phyloP scores from a whole-genome alignment of 176 grass and related monocot genomes.

The Carex myosuroides region DNA sequence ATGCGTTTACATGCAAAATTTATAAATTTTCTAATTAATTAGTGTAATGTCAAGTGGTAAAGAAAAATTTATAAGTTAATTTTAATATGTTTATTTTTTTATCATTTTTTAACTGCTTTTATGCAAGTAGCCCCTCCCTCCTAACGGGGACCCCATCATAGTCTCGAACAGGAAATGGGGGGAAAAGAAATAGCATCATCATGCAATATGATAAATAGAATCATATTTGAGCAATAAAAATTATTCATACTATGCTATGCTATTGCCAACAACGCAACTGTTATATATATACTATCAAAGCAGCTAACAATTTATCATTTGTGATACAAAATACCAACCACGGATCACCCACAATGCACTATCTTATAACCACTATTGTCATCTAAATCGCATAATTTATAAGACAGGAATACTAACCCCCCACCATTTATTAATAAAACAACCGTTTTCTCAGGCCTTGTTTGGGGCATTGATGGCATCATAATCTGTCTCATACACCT shows the following conservation, averaged over 20 bases:
- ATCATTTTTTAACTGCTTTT: too few species aligned
- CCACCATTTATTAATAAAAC: background rate
- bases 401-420: background rate
- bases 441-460: background rate
- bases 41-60: too few species aligned
- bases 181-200: too few species aligned
- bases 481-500: constrained; percentile 17
- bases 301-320: background rate
- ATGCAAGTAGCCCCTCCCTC: too few species aligned
- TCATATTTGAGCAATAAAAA: background rate
- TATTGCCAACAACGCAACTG: background rate
- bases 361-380: background rate
- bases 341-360: background rate
- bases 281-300: background rate
- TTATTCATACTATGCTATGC: background rate
- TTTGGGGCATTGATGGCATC: background rate
- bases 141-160: too few species aligned
- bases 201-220: background rate
- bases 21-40: too few species aligned
- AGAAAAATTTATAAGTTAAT: too few species aligned
- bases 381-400: background rate
- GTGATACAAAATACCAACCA: background rate
- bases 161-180: too few species aligned
- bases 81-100: too few species aligned
- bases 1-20: too few species aligned